Conservation (phyloP, 345 rosid genomes). For the Passiflora organensis region DNA sequence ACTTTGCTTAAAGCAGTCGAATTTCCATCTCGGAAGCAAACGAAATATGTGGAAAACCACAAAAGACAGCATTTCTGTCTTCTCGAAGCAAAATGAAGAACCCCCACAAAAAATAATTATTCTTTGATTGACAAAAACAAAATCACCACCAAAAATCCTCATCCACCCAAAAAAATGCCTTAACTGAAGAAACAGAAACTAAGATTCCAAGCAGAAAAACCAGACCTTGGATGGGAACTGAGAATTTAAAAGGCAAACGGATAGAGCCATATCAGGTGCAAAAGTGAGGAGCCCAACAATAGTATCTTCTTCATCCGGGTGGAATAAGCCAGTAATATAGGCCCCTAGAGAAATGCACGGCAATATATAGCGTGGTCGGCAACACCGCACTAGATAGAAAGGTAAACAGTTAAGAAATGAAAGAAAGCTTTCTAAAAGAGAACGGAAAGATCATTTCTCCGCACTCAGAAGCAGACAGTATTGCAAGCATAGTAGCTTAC, state of each 20-base stretch:
- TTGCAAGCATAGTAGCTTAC: too few species aligned
- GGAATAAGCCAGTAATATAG: conserved; percentile 1
- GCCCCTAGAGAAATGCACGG: neutral
- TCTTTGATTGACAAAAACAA: conserved; percentile 8
- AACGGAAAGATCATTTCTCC: too few species aligned
- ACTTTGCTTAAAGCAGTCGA: neutral
- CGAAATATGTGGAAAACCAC: neutral
- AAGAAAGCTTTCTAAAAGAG: too few species aligned
- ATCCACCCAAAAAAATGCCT: neutral
- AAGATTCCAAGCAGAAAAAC: conserved; percentile 13
- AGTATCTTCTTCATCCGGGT: conserved; percentile 28
- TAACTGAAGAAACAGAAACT: neutral
- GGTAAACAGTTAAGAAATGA: too few species aligned
- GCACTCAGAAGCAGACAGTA: too few species aligned
- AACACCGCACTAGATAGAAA: conserved; percentile 5
- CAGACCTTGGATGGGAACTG: conserved; percentile 39
- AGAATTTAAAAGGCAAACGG: conserved; percentile 44
- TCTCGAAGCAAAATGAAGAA: neutral
- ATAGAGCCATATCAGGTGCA: conserved; percentile 47
- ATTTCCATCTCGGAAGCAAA: neutral
- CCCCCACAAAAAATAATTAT: neutral
- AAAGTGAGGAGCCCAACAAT: conserved; percentile 16
- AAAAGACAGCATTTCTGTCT: neutral
- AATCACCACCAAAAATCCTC: neutral
- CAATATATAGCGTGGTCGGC: conserved; percentile 15